Conservation (phyloP, 2,329 filamentous ascomycete species). For the Penicillium sp. region DNA sequence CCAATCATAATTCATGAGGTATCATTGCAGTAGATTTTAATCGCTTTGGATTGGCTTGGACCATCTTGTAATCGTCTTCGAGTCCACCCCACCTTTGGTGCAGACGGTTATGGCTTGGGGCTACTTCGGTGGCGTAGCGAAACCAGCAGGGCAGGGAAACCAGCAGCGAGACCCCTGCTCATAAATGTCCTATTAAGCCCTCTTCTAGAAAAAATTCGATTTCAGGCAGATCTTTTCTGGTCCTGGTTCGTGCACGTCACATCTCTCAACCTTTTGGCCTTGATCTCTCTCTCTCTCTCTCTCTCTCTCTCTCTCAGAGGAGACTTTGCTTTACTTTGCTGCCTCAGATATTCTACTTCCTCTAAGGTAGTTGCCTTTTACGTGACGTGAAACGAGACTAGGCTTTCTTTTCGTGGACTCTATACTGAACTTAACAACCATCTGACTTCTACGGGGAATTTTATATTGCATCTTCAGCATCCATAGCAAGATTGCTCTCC, state of each 20-base stretch:
- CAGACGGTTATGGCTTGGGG: neutral
- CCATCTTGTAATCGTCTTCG: neutral
- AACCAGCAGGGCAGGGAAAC: too few species aligned
- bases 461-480: neutral
- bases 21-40: neutral
- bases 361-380: neutral
- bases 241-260: neutral
- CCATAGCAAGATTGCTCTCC: constrained; percentile 2
- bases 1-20: neutral
- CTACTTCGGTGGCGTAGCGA: neutral
- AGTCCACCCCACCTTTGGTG: too few species aligned
- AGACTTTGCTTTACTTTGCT: too few species aligned
- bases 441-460: neutral
- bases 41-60: neutral
- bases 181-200: neutral
- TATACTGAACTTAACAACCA: neutral
- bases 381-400: neutral
- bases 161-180: neutral
- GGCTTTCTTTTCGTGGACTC: neutral
- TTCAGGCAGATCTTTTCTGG: neutral
- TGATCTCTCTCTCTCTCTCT: neutral
- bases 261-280: neutral
- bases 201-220: too few species aligned
- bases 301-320: too few species aligned
- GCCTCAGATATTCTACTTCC: neutral